phyloP scores from a whole-genome alignment of 1,284 basidiomycete genomes.

The Mycosarcoma mackinlayi region DNA sequence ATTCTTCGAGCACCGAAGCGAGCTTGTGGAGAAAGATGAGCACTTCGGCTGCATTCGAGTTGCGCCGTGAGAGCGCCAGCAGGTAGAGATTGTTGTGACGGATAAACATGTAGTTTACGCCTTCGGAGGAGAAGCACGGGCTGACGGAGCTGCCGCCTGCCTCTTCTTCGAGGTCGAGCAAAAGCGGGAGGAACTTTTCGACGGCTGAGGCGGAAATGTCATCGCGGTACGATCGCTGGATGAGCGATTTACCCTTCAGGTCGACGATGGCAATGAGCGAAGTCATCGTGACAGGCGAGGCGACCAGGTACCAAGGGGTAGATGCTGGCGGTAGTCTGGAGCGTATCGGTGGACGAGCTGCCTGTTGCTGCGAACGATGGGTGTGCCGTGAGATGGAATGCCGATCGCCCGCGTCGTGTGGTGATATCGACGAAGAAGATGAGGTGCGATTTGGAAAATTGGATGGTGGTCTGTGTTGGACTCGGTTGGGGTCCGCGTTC shows the following conservation, averaged over 20 bases:
- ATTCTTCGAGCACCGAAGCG: slow-evolving; percentile 82
- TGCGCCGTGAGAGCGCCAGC: slow-evolving; percentile 92
- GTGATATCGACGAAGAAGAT: background rate
- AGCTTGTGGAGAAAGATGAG: slow-evolving; percentile 96
- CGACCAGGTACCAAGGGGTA: background rate
- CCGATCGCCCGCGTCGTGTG: background rate
- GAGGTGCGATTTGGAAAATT: background rate
- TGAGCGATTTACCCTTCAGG: slow-evolving; percentile 97
- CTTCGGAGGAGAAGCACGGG: slow-evolving; percentile 83
- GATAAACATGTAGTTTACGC: slow-evolving; percentile 96
- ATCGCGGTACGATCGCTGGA: slow-evolving; percentile 96
- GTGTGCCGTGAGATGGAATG: no score
- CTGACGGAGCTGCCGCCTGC: slow-evolving; percentile 79
- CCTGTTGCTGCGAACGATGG: no score
- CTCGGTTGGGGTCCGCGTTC: slow-evolving; percentile 1
- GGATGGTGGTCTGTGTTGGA: slow-evolving; percentile 33
- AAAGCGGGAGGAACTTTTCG: slow-evolving; percentile 91
- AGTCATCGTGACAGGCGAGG: slow-evolving; percentile 66
- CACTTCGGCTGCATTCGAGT: slow-evolving; percentile 94
- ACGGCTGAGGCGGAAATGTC: slow-evolving; percentile 89
- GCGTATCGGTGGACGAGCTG: no score
- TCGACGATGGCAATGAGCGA: slow-evolving; percentile 88
- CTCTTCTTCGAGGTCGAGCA: slow-evolving; percentile 98
- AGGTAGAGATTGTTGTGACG: slow-evolving; percentile 97
- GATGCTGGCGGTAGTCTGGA: no score